phyloP scores from a whole-genome alignment of 805 yeast genomes.

The Ogataea thermomethanolica region DNA sequence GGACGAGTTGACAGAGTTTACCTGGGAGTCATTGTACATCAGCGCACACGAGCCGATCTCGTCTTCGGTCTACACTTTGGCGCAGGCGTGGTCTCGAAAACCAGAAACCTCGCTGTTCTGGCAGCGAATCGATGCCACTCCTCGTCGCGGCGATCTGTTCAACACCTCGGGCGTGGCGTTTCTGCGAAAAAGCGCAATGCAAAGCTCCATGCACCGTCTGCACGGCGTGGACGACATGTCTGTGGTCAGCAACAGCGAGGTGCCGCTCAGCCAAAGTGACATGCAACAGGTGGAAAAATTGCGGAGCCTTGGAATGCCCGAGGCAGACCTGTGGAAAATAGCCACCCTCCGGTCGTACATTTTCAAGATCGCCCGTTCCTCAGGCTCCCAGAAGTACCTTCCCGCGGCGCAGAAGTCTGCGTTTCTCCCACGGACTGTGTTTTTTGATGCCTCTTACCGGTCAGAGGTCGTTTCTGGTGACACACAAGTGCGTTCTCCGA shows the following conservation, averaged over 20 bases:
- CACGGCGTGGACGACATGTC: conserved; percentile 31
- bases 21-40: conserved; percentile 63
- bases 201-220: conserved; percentile 17
- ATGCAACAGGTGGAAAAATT: conserved; percentile 70
- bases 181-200: conserved; percentile 23
- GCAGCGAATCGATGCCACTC: conserved; percentile 46
- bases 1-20: conserved; percentile 68
- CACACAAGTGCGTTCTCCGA: conserved; percentile 8
- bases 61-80: conserved; percentile 57
- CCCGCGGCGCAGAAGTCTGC: conserved; percentile 28
- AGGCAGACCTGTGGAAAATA: conserved; percentile 79
- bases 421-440: conserved; percentile 48
- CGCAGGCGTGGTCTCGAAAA: conserved; percentile 68
- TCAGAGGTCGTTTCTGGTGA: conserved; percentile 21
- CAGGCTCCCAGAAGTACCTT: conserved; percentile 27
- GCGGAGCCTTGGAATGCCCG: conserved; percentile 67
- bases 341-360: conserved; percentile 68
- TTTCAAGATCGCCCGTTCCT: conserved; percentile 48
- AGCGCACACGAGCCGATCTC: conserved; percentile 67
- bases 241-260: conserved; percentile 40
- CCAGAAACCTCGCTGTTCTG: conserved; percentile 74
- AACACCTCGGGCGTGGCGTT: conserved; percentile 41
- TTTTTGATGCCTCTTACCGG: conserved; percentile 41
- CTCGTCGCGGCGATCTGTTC: conserved; percentile 37
- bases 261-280: conserved; percentile 63